Conservation (phyloP, 441 rosid genomes). For the Biscutella laevigata region DNA sequence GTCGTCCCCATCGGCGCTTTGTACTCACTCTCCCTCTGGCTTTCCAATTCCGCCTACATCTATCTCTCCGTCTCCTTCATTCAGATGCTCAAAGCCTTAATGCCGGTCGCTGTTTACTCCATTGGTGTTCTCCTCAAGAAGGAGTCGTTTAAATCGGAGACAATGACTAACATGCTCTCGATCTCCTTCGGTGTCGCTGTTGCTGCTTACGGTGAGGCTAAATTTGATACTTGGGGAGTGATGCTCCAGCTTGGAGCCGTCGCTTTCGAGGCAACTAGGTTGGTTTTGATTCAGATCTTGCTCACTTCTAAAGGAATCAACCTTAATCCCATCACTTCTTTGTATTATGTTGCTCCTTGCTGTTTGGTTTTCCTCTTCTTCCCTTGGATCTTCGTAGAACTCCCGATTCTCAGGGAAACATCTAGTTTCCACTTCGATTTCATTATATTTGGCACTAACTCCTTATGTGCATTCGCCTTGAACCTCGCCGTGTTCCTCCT, state of each 20-base stretch:
- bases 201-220: conserved; percentile 89
- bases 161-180: conserved; percentile 84
- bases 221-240: conserved; percentile 85
- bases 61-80: conserved; percentile 84
- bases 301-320: conserved; percentile 78
- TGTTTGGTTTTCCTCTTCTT: conserved; percentile 67
- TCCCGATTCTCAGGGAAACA: conserved; percentile 52
- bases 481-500: conserved; percentile 90
- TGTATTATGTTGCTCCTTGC: conserved; percentile 90
- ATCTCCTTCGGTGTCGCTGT: conserved; percentile 83
- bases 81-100: conserved; percentile 91
- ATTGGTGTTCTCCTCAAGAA: conserved; percentile 66
- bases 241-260: conserved; percentile 80
- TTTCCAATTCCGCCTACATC: conserved; percentile 88
- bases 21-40: conserved; percentile 84
- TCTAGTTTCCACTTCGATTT: conserved; percentile 87
- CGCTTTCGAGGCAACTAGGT: conserved; percentile 78
- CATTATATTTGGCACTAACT: conserved; percentile 72
- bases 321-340: conserved; percentile 71
- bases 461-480: conserved; percentile 81
- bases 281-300: conserved; percentile 91
- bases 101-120: conserved; percentile 96
- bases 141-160: conserved; percentile 56
- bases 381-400: conserved; percentile 88
- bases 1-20: conserved; percentile 91